Evolutionary conservation across 164 flowering plant species (phyloP).

Genomic region (Brasenia schreberi): DNA sequence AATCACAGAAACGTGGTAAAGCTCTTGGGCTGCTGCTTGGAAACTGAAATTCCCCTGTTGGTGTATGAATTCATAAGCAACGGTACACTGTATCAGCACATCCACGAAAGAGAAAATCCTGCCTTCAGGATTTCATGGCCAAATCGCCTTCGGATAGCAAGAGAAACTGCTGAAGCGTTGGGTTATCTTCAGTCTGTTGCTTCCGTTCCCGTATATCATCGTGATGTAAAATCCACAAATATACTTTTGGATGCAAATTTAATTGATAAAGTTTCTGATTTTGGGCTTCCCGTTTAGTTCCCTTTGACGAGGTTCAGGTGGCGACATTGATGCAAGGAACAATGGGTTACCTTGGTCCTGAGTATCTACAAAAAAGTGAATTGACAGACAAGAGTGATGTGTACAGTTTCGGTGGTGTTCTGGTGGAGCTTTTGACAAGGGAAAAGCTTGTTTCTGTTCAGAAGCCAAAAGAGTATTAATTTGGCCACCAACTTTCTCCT

Average conservation of each 20-base stretch:
- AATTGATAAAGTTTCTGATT: conserved; percentile 2
- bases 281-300: conserved; percentile 2
- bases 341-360: conserved; percentile 7
- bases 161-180: conserved; percentile 33
- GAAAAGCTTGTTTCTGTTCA: too few species aligned
- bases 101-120: conserved; percentile 12
- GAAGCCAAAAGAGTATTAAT: background rate
- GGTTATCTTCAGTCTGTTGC: conserved; percentile 9
- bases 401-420: conserved; percentile 3
- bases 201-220: conserved; percentile 6
- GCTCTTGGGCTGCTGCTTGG: too few species aligned
- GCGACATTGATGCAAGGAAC: conserved; percentile 5
- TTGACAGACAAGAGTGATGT: conserved; percentile 12
- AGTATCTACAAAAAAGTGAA: conserved; percentile 3
- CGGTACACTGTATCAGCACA: conserved; percentile 27
- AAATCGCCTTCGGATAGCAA: conserved; percentile 26
- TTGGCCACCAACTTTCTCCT: background rate
- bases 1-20: conserved; percentile 27
- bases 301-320: conserved; percentile 1
- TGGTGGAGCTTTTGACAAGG: conserved; percentile 6
- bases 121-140: conserved; percentile 17
- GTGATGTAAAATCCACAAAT: conserved; percentile 5
- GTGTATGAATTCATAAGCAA: conserved; percentile 28
- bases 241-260: conserved; percentile 3
- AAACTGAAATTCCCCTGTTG: too few species aligned